Conservation (phyloP, 2,329 filamentous ascomycete genomes). For the Balansia obtecta region DNA sequence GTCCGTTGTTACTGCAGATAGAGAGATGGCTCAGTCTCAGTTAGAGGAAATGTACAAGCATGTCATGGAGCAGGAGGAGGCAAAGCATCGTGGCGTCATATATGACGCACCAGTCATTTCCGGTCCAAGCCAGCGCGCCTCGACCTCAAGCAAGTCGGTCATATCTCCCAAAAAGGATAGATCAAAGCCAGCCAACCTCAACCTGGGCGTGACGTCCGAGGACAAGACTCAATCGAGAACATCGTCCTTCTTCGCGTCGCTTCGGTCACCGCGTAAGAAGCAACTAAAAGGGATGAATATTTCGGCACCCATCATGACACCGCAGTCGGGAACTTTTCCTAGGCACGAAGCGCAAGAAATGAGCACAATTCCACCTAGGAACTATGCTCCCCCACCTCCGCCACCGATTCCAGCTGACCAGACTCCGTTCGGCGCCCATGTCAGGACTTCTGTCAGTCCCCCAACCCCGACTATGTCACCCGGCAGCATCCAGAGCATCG, state of each 20-base stretch:
- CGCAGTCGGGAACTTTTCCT: conserved; percentile 47
- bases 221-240: conserved; percentile 43
- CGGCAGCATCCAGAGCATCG: conserved; percentile 34
- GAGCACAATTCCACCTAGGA: conserved; percentile 42
- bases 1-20: conserved; percentile 61
- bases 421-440: conserved; percentile 21
- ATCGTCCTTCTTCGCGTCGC: conserved; percentile 47
- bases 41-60: conserved; percentile 85
- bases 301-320: conserved; percentile 54
- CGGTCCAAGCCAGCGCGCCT: conserved; percentile 13
- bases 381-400: conserved; percentile 44
- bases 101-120: conserved; percentile 30
- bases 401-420: conserved; percentile 42
- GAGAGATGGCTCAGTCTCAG: conserved; percentile 63
- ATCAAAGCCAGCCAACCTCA: conserved; percentile 37
- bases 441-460: conserved; percentile 13
- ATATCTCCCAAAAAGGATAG: conserved; percentile 28
- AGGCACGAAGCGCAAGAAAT: conserved; percentile 43
- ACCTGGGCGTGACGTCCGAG: conserved; percentile 29
- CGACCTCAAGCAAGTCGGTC: conserved; percentile 16
- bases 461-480: conserved; percentile 27
- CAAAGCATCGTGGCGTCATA: conserved; percentile 43
- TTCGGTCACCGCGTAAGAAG: conserved; percentile 47
- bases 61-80: conserved; percentile 79
- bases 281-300: conserved; percentile 41